Evolutionary conservation across 306 rosid genomes (phyloP), one percentile per base, ranked within the genome.

Genomic region (Acacia crassicarpa): DNA sequence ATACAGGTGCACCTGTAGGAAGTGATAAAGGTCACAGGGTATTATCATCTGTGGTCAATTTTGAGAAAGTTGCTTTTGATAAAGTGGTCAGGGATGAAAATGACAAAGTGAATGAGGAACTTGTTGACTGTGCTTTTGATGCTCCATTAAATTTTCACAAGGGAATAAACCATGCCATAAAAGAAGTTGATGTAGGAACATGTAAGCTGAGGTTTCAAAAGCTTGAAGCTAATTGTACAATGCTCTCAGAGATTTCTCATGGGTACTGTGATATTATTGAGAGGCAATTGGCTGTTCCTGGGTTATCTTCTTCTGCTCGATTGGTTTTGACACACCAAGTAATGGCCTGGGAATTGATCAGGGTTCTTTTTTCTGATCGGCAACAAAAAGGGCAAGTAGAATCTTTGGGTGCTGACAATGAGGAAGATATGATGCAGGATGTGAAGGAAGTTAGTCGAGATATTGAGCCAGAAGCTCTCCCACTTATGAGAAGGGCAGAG

Each of bases 371-470:
- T 84, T 89, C 93, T 78, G 92, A 89, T 8, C 87, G 91, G 87
- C 91, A 90, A 86, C 88, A 82, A 62, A 87, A 83, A 48, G 84
- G 80, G 41, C 89, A 77, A 67, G 46, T 87, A 80, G 89, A 89
- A 80, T 81, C 95, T 62, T 77, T 83, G 84, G 90, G 82, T 33
- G 94, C 81, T 76, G 98, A 92, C 85, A 88, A 87, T 30, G 98
- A 93, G 89, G 99, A 93, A 87, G 98, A 93, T 81, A 93, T 93
- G 94, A 90, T 93, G 94, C 96, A 95, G 88, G 96, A 95, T 78
- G 70, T 77, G 66, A 91, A 86, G 86, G 94, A 91, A 88, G 82
- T 80, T 84, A 78, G 84, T 86, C 88, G 78, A 46, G 93, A 93
- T 85, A 88, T 84, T 40, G 98, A 95, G 74, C 87, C 17, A 32